phyloP scores from a whole-genome alignment of 345 rosid species.

The Syzygium aqueum region DNA sequence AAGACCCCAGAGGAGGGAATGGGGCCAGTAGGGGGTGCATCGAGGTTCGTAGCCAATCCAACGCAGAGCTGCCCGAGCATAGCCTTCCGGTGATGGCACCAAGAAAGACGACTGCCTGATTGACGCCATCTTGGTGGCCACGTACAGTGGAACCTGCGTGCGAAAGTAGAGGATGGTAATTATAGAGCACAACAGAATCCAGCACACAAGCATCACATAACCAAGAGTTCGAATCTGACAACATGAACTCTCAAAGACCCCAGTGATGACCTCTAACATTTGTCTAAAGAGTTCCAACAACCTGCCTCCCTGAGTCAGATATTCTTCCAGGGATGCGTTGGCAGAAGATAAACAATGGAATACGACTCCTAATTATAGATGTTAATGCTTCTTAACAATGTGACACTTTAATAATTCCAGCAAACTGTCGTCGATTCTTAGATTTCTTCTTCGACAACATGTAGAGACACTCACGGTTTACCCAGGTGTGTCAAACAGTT shows the following conservation, averaged over 20 bases:
- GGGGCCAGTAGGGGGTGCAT: conserved; percentile 47
- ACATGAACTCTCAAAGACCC: neutral
- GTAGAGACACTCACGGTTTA: fast-evolving
- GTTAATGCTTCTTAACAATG: neutral
- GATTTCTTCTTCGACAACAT: neutral
- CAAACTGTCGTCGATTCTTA: neutral
- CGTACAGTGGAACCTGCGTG: conserved; percentile 31
- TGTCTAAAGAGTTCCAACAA: neutral
- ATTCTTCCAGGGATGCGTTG: neutral
- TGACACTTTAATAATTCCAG: neutral
- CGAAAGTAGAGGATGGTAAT: neutral
- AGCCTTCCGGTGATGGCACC: conserved; percentile 31
- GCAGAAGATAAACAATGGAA: neutral
- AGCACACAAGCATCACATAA: neutral
- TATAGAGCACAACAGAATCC: neutral
- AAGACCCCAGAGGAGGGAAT: conserved; percentile 34
- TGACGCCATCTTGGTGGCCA: conserved; percentile 49
- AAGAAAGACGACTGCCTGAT: conserved; percentile 35
- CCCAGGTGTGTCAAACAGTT: neutral
- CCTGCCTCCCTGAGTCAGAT: neutral
- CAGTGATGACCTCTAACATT: neutral
- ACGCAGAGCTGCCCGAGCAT: conserved; percentile 32
- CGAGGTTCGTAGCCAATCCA: conserved; percentile 36
- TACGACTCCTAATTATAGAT: neutral
- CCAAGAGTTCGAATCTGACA: neutral